phyloP scores from a whole-genome alignment of 495 filamentous ascomycete species.

The Lentithecium fluviatile region DNA sequence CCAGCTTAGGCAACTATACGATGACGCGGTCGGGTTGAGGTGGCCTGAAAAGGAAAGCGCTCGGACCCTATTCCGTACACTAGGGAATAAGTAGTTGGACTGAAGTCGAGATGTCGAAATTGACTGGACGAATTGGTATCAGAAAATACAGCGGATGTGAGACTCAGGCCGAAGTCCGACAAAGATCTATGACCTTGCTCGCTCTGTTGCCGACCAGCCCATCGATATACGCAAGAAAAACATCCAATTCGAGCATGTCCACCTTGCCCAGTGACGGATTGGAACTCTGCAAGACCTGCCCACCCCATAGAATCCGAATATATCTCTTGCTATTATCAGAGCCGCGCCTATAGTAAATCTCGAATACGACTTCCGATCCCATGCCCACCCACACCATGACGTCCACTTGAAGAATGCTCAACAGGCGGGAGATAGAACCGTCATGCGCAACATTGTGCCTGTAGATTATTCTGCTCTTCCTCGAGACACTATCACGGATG shows the following conservation, averaged over 20 bases:
- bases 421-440: constrained; percentile 60
- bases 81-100: too few relatives aligned
- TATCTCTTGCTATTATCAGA: constrained; percentile 38
- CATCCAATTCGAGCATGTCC: constrained; percentile 61
- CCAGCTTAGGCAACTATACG: too few relatives aligned
- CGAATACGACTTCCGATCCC: constrained; percentile 68
- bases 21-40: too few relatives aligned
- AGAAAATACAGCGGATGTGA: too few relatives aligned
- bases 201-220: constrained; percentile 54
- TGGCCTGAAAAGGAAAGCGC: too few relatives aligned
- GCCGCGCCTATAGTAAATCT: constrained; percentile 51
- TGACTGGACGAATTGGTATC: too few relatives aligned
- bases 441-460: constrained; percentile 70
- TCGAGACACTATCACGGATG: constrained; percentile 50
- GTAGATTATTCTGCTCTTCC: constrained; percentile 49
- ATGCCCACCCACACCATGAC: constrained; percentile 75
- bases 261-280: constrained; percentile 58
- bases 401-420: constrained; percentile 64
- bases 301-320: constrained; percentile 63
- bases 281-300: constrained; percentile 56
- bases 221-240: constrained; percentile 62
- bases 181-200: constrained; percentile 22
- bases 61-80: too few relatives aligned
- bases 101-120: too few relatives aligned
- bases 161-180: constrained; percentile 3